These are phyloP conservation scores for Houttuynia cordata DNA, from an alignment of 164 flowering plant genomes.

Conservation along the genomic window DNA sequence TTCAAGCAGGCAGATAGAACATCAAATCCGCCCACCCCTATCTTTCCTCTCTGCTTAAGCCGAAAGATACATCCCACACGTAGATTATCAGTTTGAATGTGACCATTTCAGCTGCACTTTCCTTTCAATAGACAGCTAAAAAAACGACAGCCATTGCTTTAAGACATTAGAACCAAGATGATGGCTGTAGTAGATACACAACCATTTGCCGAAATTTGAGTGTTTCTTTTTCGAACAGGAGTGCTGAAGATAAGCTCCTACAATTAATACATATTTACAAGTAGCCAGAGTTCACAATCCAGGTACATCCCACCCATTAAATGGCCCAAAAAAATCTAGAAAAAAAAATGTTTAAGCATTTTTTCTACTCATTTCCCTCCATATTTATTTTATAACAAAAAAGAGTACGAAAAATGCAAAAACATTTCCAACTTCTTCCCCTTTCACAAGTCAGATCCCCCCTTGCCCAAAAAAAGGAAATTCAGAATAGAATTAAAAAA, in stretches of 20 bases:
- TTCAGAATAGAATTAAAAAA: not conserved
- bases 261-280: not conserved
- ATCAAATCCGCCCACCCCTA: constrained; percentile 5
- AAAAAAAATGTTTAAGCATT: too few relatives aligned
- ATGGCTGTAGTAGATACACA: not conserved
- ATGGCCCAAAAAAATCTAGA: too few relatives aligned
- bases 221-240: not conserved
- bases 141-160: not conserved
- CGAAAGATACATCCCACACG: not conserved
- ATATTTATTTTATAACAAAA: constrained; percentile 2
- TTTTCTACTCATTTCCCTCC: constrained; percentile 2
- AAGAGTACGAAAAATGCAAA: constrained; percentile 10
- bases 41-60: not conserved
- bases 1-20: not conserved
- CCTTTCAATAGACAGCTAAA: not conserved
- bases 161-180: not conserved
- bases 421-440: constrained; percentile 2
- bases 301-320: too few relatives aligned
- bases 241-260: too few relatives aligned
- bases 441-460: not conserved
- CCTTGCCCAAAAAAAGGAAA: not conserved
- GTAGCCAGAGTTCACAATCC: not conserved
- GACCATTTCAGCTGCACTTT: not conserved
- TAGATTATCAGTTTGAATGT: not conserved
- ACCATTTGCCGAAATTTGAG: too few relatives aligned